Evolutionary conservation across 139 green algal species (phyloP).

Genomic region (Eudorina sp.): DNA sequence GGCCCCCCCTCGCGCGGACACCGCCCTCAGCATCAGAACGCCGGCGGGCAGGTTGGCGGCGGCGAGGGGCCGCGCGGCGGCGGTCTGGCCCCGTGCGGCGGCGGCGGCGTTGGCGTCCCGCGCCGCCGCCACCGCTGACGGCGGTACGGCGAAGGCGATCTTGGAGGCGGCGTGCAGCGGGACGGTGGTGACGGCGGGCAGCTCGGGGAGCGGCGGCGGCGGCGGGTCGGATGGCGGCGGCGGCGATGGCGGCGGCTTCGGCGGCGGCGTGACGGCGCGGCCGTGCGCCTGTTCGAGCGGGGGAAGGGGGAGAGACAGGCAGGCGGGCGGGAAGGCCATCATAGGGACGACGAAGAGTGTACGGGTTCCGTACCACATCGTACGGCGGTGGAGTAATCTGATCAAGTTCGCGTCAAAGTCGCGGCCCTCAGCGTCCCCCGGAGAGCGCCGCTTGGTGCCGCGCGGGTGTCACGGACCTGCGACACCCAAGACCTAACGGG

Average conservation of each 20-base stretch:
- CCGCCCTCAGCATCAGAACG: neutral
- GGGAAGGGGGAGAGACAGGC: no score
- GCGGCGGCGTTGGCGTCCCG: neutral
- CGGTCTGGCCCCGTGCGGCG: no score
- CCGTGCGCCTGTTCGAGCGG: neutral
- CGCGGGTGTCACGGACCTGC: no score
- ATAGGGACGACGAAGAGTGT: no score
- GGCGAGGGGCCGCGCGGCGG: neutral
- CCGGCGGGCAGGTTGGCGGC: neutral
- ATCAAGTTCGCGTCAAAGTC: no score
- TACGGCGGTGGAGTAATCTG: no score
- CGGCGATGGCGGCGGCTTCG: neutral
- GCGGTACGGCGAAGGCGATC: neutral
- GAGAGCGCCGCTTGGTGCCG: no score
- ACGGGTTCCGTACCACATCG: no score
- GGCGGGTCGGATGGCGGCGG: neutral
- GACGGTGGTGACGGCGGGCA: neutral
- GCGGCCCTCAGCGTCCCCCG: no score
- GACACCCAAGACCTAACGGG: no score
- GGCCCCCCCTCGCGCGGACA: neutral
- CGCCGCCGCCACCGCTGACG: neutral
- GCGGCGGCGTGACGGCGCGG: neutral
- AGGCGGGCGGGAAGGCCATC: no score
- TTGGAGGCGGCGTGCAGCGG: constrained; percentile 5
- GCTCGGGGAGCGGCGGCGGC: neutral